phyloP scores from a whole-genome alignment of 768 basidiomycete genomes.

The Chalciporus chontae region DNA sequence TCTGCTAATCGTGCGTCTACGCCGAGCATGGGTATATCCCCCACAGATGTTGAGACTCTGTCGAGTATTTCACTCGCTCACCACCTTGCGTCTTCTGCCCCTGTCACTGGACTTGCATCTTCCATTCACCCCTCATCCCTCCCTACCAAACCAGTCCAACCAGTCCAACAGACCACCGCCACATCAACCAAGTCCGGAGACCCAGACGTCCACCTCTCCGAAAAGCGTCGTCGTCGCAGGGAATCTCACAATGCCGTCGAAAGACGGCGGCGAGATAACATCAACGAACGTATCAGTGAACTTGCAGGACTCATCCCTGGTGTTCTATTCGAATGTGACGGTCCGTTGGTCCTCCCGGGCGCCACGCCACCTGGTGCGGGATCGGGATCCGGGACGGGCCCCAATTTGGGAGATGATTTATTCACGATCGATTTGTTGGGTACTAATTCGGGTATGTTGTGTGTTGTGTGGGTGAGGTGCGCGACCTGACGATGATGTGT shows the following conservation, averaged over 20 bases:
- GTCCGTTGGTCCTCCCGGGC: slow-evolving; percentile 19
- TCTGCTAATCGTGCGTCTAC: slow-evolving; percentile 13
- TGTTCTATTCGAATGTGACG: slow-evolving; percentile 66
- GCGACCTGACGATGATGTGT: neutral
- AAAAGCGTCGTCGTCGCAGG: slow-evolving; percentile 76
- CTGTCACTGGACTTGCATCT: slow-evolving; percentile 1
- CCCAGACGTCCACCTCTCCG: slow-evolving; percentile 50
- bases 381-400: slow-evolving; percentile 10
- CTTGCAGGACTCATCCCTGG: slow-evolving; percentile 87
- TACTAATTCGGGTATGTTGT: slow-evolving; percentile 22
- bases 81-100: slow-evolving; percentile 19
- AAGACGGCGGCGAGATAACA: slow-evolving; percentile 82
- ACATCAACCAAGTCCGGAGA: slow-evolving; percentile 11
- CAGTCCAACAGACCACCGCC: slow-evolving; percentile 1
- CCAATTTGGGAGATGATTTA: slow-evolving; percentile 14
- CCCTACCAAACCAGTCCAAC: slow-evolving; percentile 11
- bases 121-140: slow-evolving; percentile 6
- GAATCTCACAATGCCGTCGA: slow-evolving; percentile 95
- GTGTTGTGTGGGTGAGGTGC: neutral
- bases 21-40: slow-evolving; percentile 24
- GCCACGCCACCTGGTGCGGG: slow-evolving; percentile 8
- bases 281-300: slow-evolving; percentile 93
- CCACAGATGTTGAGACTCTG: slow-evolving; percentile 25
- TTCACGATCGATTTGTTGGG: slow-evolving; percentile 18
- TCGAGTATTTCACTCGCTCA: slow-evolving; percentile 18